phyloP scores from a whole-genome alignment of 140 eudicot species.

The Stevia rebaudiana region DNA sequence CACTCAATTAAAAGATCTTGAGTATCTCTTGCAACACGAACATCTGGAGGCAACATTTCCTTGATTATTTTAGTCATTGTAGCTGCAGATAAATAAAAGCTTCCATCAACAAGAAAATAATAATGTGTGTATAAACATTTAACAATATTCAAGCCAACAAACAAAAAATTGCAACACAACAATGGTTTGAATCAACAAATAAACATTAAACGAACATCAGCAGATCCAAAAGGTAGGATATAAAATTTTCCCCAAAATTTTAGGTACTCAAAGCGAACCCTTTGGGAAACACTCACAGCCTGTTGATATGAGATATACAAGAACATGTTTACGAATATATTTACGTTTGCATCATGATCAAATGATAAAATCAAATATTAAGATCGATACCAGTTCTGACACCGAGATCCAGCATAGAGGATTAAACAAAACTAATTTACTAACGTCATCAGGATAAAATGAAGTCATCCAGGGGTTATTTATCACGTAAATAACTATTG shows the following conservation, averaged over 20 bases:
- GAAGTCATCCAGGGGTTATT: background rate
- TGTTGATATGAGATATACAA: background rate
- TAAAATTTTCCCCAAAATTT: constrained; percentile 12
- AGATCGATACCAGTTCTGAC: constrained; percentile 20
- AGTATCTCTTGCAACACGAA: constrained; percentile 90
- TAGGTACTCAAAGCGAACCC: background rate
- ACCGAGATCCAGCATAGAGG: constrained; percentile 10
- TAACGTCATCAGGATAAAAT: background rate
- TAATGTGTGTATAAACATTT: background rate
- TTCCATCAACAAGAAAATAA: background rate
- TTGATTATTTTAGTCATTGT: constrained; percentile 91
- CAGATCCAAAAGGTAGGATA: background rate
- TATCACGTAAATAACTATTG: background rate
- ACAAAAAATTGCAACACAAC: background rate
- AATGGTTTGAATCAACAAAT: background rate
- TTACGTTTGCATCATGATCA: background rate
- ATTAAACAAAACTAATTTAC: constrained; percentile 15
- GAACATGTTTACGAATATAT: background rate
- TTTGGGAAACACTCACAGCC: background rate
- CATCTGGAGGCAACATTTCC: constrained; percentile 94
- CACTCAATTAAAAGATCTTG: constrained; percentile 92
- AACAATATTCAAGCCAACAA: background rate
- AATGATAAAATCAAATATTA: constrained; percentile 6
- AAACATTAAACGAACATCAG: background rate
- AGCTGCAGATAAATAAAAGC: constrained; percentile 33